Evolutionary conservation across 1,284 basidiomycete species (phyloP).

Genomic region (Taiwanofungus camphoratus): DNA sequence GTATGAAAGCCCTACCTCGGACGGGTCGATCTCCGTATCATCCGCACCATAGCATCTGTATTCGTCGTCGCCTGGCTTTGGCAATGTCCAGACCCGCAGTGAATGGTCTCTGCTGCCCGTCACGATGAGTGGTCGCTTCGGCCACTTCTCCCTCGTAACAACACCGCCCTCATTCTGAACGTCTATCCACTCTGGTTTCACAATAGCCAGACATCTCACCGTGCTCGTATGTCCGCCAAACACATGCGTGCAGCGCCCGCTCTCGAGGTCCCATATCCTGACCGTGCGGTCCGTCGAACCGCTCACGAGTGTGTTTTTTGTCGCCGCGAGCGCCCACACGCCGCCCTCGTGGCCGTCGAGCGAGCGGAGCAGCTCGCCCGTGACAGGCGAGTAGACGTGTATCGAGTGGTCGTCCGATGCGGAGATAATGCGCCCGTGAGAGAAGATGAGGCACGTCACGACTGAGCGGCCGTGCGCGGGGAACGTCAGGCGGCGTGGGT

Average conservation of each 20-base stretch:
- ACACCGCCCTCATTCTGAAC: conserved; percentile 56
- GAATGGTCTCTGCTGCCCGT: conserved; percentile 92
- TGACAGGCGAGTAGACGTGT: conserved; percentile 82
- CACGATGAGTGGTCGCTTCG: conserved; percentile 83
- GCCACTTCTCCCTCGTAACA: conserved; percentile 69
- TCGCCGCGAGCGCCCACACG: conserved; percentile 88
- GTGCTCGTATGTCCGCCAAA: conserved; percentile 94
- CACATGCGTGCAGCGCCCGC: conserved; percentile 79
- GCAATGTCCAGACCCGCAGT: conserved; percentile 86
- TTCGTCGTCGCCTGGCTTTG: conserved; percentile 71
- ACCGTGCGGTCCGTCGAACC: conserved; percentile 94
- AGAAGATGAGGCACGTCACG: conserved; percentile 92
- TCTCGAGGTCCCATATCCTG: conserved; percentile 85
- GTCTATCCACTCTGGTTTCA: conserved; percentile 79
- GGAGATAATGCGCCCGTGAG: conserved; percentile 88
- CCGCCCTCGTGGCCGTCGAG: conserved; percentile 91
- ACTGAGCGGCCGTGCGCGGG: conserved; percentile 85
- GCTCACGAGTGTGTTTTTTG: conserved; percentile 83
- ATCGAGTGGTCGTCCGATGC: conserved; percentile 94
- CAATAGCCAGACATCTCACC: conserved; percentile 85
- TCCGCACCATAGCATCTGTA: conserved; percentile 69
- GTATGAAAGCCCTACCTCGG: conserved; percentile 44
- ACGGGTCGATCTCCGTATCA: conserved; percentile 60
- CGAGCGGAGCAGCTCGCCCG: conserved; percentile 68
- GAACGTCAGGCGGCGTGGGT: conserved; percentile 75